Conservation (phyloP, 495 filamentous ascomycete genomes). For the Hypomontagnella monticulosa region DNA sequence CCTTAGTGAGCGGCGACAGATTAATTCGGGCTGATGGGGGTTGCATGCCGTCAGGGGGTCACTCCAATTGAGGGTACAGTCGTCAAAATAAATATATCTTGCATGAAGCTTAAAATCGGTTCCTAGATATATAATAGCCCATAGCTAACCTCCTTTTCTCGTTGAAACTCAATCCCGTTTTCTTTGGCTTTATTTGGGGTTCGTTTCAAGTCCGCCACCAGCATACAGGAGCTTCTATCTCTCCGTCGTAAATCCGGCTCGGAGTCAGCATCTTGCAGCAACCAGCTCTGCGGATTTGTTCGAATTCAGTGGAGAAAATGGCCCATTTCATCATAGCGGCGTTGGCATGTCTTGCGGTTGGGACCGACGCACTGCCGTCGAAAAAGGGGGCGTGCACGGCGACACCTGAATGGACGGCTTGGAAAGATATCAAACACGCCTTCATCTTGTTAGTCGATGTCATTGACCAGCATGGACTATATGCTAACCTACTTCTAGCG, state of each 20-base stretch:
- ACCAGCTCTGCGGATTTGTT: background rate
- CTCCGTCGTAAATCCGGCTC: background rate
- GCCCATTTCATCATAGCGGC: background rate
- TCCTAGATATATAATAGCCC: constrained; percentile 20
- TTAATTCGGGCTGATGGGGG: constrained; percentile 5
- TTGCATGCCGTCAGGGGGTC: constrained; percentile 12
- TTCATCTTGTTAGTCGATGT: constrained; percentile 59
- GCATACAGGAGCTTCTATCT: background rate
- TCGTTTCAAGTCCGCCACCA: constrained; percentile 7
- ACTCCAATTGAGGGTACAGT: background rate
- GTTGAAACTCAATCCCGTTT: constrained; percentile 6
- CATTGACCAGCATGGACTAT: background rate
- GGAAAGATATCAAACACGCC: constrained; percentile 58
- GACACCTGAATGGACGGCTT: constrained; percentile 56
- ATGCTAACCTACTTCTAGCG: constrained; percentile 48
- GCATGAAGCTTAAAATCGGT: constrained; percentile 15
- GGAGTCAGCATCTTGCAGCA: background rate
- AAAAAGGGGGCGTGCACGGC: constrained; percentile 26
- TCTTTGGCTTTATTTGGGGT: constrained; percentile 11
- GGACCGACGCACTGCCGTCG: constrained; percentile 24
- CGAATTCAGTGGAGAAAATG: constrained; percentile 3
- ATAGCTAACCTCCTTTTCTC: background rate
- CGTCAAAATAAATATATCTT: constrained; percentile 9
- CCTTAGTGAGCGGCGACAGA: constrained; percentile 2
- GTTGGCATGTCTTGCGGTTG: constrained; percentile 24